A percentile compares a stretch with the other conserved stretches of the same genome.
Evolutionary conservation across 495 filamentous ascomycete genomes (phyloP).

Genomic region (Penicillium angulare): DNA sequence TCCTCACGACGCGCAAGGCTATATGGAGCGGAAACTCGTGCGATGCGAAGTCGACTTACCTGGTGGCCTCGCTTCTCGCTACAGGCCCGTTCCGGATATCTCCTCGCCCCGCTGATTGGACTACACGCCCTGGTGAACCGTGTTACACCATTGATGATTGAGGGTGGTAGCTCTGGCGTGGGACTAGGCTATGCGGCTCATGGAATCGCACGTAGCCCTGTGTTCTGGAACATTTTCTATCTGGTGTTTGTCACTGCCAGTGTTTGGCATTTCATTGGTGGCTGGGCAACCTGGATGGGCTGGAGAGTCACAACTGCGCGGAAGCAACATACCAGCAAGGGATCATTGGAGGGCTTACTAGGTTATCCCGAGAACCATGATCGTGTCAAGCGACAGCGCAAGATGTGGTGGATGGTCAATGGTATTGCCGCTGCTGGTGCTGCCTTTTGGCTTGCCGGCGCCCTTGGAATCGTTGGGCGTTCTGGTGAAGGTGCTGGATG

Average conservation of each 20-base stretch:
- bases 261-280: constrained; percentile 80
- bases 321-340: constrained; percentile 32
- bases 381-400: constrained; percentile 45
- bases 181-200: constrained; percentile 82
- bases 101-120: constrained; percentile 58
- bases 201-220: constrained; percentile 69
- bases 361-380: constrained; percentile 38
- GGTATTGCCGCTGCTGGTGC: constrained; percentile 55
- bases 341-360: constrained; percentile 36
- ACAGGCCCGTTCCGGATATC: constrained; percentile 65
- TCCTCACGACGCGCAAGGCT: constrained; percentile 62
- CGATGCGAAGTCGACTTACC: constrained; percentile 30
- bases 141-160: constrained; percentile 64
- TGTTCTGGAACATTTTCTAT: constrained; percentile 67
- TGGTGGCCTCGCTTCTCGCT: constrained; percentile 69
- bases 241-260: constrained; percentile 63
- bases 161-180: constrained; percentile 80
- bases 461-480: constrained; percentile 71
- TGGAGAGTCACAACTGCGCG: constrained; percentile 44
- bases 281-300: constrained; percentile 72
- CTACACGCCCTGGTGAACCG: constrained; percentile 73
- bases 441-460: constrained; percentile 75
- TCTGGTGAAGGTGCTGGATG: constrained; percentile 71
- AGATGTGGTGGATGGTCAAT: constrained; percentile 70
- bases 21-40: constrained; percentile 62